Conservation (phyloP, 768 basidiomycete genomes). For the Gloeostereum incarnatum region DNA sequence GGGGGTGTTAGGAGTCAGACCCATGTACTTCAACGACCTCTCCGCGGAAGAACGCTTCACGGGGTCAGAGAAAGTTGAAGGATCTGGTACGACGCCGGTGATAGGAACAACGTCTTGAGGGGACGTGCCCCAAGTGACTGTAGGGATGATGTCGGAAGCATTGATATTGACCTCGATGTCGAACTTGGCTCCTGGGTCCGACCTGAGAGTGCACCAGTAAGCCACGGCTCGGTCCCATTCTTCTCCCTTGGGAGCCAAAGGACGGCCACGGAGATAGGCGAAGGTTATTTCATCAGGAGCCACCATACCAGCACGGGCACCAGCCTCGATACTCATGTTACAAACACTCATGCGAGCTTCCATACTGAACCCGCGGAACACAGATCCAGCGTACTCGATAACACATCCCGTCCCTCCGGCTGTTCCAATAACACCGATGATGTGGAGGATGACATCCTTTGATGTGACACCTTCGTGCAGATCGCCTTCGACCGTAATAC, state of each 20-base stretch:
- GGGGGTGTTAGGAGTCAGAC: constrained; percentile 63
- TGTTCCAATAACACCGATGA: constrained; percentile 88
- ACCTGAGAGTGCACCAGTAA: constrained; percentile 78
- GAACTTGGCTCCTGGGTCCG: constrained; percentile 78
- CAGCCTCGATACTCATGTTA: constrained; percentile 95
- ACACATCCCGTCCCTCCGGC: constrained; percentile 89
- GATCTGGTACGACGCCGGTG: constrained; percentile 74
- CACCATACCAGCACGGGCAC: constrained; percentile 89
- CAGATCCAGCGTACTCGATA: constrained; percentile 87
- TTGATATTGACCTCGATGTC: constrained; percentile 74
- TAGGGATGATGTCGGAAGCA: constrained; percentile 82
- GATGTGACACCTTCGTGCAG: constrained; percentile 77
- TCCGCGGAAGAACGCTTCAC: constrained; percentile 60
- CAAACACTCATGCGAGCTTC: constrained; percentile 88
- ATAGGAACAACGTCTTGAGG: constrained; percentile 85
- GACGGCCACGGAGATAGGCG: constrained; percentile 71
- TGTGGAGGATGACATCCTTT: constrained; percentile 86
- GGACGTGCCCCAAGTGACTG: constrained; percentile 89
- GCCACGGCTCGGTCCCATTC: constrained; percentile 78
- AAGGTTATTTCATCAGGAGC: constrained; percentile 87
- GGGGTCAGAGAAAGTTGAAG: constrained; percentile 52
- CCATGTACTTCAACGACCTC: constrained; percentile 82
- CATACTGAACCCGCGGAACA: constrained; percentile 80
- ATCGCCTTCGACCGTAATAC: constrained; percentile 78
- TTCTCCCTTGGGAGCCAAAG: constrained; percentile 75